phyloP scores from a whole-genome alignment of 495 filamentous ascomycete species.

The Lasiosphaeria hispida region DNA sequence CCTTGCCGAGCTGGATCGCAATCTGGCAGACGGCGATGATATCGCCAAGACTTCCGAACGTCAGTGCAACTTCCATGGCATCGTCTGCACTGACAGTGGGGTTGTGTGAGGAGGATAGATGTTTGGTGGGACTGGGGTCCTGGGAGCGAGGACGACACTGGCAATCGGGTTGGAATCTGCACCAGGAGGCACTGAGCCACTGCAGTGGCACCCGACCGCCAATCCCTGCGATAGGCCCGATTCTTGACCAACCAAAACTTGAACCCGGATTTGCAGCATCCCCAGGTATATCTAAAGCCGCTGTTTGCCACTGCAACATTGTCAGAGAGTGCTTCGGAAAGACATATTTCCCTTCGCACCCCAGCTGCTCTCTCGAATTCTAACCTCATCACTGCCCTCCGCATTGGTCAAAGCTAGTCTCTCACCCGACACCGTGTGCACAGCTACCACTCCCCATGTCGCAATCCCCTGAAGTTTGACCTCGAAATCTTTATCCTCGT shows the following conservation, averaged over 20 bases:
- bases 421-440: constrained; percentile 60
- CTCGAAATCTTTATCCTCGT: constrained; percentile 56
- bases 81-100: too few species aligned
- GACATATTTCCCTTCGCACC: constrained; percentile 54
- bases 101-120: too few species aligned
- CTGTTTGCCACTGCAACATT: constrained; percentile 65
- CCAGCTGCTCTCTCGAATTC: constrained; percentile 59
- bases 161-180: too few species aligned
- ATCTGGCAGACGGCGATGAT: background rate
- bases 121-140: too few species aligned
- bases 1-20: background rate
- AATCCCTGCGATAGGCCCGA: too few species aligned
- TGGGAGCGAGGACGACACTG: too few species aligned
- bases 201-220: too few species aligned
- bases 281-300: too few species aligned
- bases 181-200: too few species aligned
- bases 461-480: constrained; percentile 53
- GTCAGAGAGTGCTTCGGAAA: constrained; percentile 68
- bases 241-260: too few species aligned
- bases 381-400: constrained; percentile 58
- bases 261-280: too few species aligned
- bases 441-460: constrained; percentile 38
- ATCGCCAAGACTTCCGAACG: background rate
- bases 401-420: constrained; percentile 57
- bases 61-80: background rate